Conservation (phyloP, 2,329 filamentous ascomycete species). For the Diplocarpon rosae region DNA sequence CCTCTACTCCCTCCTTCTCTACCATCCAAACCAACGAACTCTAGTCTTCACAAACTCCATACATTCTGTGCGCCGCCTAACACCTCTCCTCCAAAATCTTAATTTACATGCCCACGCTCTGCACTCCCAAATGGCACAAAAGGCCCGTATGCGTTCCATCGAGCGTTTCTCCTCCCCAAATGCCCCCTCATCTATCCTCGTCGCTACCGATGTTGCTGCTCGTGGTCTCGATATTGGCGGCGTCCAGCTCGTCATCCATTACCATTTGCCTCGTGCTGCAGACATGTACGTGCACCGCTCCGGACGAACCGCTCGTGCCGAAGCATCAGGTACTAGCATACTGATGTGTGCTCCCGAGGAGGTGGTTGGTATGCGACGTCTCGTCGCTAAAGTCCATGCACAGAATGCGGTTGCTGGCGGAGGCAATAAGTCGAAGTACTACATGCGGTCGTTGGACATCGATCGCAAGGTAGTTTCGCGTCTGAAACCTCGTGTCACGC, state of each 20-base stretch:
- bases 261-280: conserved; percentile 83
- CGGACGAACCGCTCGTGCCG: conserved; percentile 81
- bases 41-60: conserved; percentile 96
- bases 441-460: conserved; percentile 71
- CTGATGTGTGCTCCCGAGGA: conserved; percentile 88
- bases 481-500: conserved; percentile 62
- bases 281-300: conserved; percentile 94
- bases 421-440: conserved; percentile 43
- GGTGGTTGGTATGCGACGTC: conserved; percentile 68
- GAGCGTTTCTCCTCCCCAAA: conserved; percentile 70
- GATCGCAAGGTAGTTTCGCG: conserved; percentile 69
- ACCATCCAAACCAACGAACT: conserved; percentile 70
- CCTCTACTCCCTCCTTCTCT: conserved; percentile 75
- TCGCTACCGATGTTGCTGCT: conserved; percentile 89
- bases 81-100: conserved; percentile 74
- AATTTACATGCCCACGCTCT: conserved; percentile 65
- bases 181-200: conserved; percentile 52
- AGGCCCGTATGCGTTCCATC: conserved; percentile 83
- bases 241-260: conserved; percentile 85
- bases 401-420: conserved; percentile 32
- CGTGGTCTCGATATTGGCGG: conserved; percentile 86
- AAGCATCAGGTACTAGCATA: conserved; percentile 67
- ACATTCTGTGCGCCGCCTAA: conserved; percentile 75
- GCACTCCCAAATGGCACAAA: conserved; percentile 93
- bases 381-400: conserved; percentile 82